Percentiles rank a stretch among this genome's conserved stretches.
Conservation (phyloP, 2,329 filamentous ascomycete species). For the Shiraia bambusicola region DNA sequence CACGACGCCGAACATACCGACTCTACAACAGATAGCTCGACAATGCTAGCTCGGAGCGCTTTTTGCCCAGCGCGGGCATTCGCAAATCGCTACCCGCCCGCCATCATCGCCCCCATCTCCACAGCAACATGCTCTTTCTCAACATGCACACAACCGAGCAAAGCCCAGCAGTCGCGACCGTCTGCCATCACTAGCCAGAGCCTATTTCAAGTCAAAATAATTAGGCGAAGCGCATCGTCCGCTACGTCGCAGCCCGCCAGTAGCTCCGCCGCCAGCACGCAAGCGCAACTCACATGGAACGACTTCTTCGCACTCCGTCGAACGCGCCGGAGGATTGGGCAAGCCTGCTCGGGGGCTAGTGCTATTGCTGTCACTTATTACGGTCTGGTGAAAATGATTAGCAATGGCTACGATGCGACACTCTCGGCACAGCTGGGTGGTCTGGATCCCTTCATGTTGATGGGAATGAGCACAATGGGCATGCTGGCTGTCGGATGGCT, state of each 20-base stretch:
- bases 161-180: constrained; percentile 19
- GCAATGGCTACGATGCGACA: constrained; percentile 68
- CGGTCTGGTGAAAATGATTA: constrained; percentile 67
- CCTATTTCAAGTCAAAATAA: constrained; percentile 7
- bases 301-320: constrained; percentile 89
- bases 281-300: constrained; percentile 66
- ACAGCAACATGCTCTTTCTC: constrained; percentile 29
- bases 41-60: constrained; percentile 36
- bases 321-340: constrained; percentile 78
- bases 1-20: not conserved
- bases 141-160: constrained; percentile 29
- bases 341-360: constrained; percentile 71
- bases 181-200: constrained; percentile 12
- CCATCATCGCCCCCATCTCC: constrained; percentile 26
- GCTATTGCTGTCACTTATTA: constrained; percentile 63
- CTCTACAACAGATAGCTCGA: constrained; percentile 3
- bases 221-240: constrained; percentile 30
- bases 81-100: constrained; percentile 29
- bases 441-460: constrained; percentile 81
- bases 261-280: constrained; percentile 13
- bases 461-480: constrained; percentile 76
- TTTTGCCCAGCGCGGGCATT: constrained; percentile 37
- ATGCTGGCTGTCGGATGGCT: constrained; percentile 86
- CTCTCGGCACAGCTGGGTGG: constrained; percentile 73
- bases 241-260: constrained; percentile 17